phyloP scores from a whole-genome alignment of 2,329 filamentous ascomycete genomes.

The Elsinoe perseae region DNA sequence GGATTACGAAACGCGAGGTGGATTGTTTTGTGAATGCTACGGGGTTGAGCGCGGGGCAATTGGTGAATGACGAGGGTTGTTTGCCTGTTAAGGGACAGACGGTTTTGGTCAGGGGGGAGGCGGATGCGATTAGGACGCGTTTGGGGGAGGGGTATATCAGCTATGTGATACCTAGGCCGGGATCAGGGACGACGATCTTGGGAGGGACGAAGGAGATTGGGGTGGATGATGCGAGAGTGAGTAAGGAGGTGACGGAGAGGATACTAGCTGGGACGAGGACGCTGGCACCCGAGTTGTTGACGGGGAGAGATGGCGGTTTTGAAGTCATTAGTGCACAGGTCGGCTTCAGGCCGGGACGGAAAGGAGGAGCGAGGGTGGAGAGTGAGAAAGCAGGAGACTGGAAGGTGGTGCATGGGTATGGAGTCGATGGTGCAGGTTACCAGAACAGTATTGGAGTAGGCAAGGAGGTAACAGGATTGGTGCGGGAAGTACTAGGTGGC shows the following conservation, averaged over 20 bases:
- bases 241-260: slow-evolving; percentile 28
- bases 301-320: slow-evolving; percentile 31
- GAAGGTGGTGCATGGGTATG: slow-evolving; percentile 41
- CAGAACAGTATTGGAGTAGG: slow-evolving; percentile 22
- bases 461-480: slow-evolving; percentile 24
- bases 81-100: slow-evolving; percentile 42
- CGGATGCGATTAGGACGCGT: slow-evolving; percentile 26
- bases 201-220: slow-evolving; percentile 39
- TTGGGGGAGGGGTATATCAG: slow-evolving; percentile 26
- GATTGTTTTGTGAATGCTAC: slow-evolving; percentile 37
- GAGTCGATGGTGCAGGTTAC: slow-evolving; percentile 41
- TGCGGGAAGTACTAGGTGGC: slow-evolving; percentile 24
- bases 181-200: slow-evolving; percentile 36
- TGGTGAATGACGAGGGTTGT: slow-evolving; percentile 32
- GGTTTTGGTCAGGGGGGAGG: slow-evolving; percentile 38
- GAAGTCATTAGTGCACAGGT: slow-evolving; percentile 38
- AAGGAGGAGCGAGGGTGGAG: slow-evolving; percentile 38
- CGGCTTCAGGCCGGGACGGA: slow-evolving; percentile 39
- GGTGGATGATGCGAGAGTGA: slow-evolving; percentile 29
- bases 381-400: slow-evolving; percentile 29
- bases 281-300: slow-evolving; percentile 32
- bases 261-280: slow-evolving; percentile 33
- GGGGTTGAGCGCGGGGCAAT: slow-evolving; percentile 34
- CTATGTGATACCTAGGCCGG: slow-evolving; percentile 39
- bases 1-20: not conserved